Evolutionary conservation across 306 rosid genomes (phyloP), one percentile per base, ranked within the genome.

Genomic region (Cucumis cinereus): DNA sequence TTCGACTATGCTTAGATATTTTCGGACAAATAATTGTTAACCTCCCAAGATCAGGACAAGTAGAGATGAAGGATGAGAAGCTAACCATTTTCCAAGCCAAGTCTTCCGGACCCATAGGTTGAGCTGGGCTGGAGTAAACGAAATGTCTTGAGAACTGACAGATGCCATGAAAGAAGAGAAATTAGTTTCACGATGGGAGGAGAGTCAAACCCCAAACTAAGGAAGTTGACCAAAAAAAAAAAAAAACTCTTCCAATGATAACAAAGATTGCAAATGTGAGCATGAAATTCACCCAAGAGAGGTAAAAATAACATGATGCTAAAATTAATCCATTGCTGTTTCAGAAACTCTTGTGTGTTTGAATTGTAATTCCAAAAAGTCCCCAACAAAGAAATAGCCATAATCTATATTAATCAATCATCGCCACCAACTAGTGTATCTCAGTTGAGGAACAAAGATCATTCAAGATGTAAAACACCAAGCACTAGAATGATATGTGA

Each of bases 21-120:
- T 63, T 26, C 3, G n/a, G 50, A 10, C 26, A 38, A n/a, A 66
- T 66, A n/a, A 66, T 66, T 40, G 52, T 38, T 11, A 63, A 79
- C 63, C 52, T 26, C 20, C 11, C 35, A 20, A 22, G 40, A 45
- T 10, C 19, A 47, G 77, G 56, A 35, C 16, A 59, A 33, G 24
- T 47, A 57, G 71, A 6, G 30, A 38, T 26, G 0, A 15, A 33
- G 17, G 57, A 81, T 67, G 60, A 78, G 76, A 78, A 50, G 79
- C 92, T 50, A 84, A 94, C 98, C 98, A 94, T 91, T 90, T 87
- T 90, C 98, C 98, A 94, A 76, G 78, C 92, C 88, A 94, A 84
- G 84, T 94, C 97, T 90, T 91, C 98, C 17, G 97, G 92, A 81
- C 98, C 98, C 90, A 94, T 77, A 2, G 93, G 93, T 85, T 86